phyloP scores from a whole-genome alignment of 2,329 filamentous ascomycete species.

The Fusarium citri region DNA sequence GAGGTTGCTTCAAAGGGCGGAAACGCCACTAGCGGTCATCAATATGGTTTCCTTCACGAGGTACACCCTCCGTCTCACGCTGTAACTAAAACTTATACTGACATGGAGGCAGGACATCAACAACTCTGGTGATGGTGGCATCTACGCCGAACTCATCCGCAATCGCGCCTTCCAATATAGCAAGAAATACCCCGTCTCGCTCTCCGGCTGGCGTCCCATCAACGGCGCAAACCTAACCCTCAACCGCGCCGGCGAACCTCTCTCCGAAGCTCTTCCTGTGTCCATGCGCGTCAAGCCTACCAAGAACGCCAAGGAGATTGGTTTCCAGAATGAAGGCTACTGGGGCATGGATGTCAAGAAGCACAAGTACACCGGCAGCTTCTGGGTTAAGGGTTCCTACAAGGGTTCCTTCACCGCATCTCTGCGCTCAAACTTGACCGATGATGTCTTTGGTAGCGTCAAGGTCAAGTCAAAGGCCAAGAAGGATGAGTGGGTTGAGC shows the following conservation, averaged over 20 bases:
- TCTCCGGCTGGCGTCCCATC: slow-evolving; percentile 60
- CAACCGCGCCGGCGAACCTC: slow-evolving; percentile 58
- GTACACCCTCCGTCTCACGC: slow-evolving; percentile 46
- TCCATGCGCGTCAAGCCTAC: slow-evolving; percentile 60
- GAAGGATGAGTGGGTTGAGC: slow-evolving; percentile 62
- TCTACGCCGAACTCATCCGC: slow-evolving; percentile 77
- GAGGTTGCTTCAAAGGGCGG: slow-evolving; percentile 53
- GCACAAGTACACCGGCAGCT: slow-evolving; percentile 61
- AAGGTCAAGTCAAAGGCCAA: slow-evolving; percentile 58
- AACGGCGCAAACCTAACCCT: slow-evolving; percentile 60
- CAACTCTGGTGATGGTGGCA: slow-evolving; percentile 77
- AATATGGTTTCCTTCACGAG: slow-evolving; percentile 61
- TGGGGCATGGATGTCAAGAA: slow-evolving; percentile 68
- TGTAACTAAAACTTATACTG: neutral
- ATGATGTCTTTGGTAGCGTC: slow-evolving; percentile 58
- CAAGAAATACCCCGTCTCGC: slow-evolving; percentile 54
- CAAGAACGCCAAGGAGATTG: slow-evolving; percentile 50
- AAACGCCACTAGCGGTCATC: slow-evolving; percentile 57
- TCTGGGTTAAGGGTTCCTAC: slow-evolving; percentile 64
- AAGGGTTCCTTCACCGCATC: slow-evolving; percentile 60
- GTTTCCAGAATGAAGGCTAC: slow-evolving; percentile 65
- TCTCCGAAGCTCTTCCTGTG: slow-evolving; percentile 64
- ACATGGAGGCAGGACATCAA: slow-evolving; percentile 63
- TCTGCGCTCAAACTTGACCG: slow-evolving; percentile 58
- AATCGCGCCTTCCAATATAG: slow-evolving; percentile 77